Conservation (phyloP, 2,329 filamentous ascomycete species). For the Bimuria novae-zelandiae region DNA sequence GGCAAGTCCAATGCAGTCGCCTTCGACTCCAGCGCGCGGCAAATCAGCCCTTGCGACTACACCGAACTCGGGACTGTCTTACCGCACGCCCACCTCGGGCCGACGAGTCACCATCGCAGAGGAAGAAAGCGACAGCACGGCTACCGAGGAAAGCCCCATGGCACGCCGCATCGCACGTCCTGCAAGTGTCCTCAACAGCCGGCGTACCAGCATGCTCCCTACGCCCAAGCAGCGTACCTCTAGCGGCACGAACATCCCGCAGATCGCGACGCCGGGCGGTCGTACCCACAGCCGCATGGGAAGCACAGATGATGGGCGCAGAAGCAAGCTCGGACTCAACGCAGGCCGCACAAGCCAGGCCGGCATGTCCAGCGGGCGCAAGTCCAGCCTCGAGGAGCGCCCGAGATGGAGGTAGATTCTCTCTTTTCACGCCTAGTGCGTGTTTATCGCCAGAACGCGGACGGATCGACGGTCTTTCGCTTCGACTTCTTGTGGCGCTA, state of each 20-base stretch:
- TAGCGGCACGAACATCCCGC: constrained; percentile 25
- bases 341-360: constrained; percentile 3
- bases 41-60: constrained; percentile 26
- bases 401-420: constrained; percentile 31
- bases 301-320: constrained; percentile 29
- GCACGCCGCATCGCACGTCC: constrained; percentile 32
- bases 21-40: constrained; percentile 35
- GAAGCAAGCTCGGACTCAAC: constrained; percentile 20
- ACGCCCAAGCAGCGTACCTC: constrained; percentile 32
- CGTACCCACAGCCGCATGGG: constrained; percentile 16
- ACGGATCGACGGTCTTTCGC: constrained; percentile 14
- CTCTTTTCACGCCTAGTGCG: constrained; percentile 4
- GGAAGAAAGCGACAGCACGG: constrained; percentile 24
- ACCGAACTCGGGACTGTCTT: constrained; percentile 20
- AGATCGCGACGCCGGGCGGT: constrained; percentile 20
- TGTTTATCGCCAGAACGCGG: constrained; percentile 4
- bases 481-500: constrained; percentile 2
- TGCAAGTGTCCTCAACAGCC: constrained; percentile 36
- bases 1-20: constrained; percentile 37
- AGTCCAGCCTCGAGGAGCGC: constrained; percentile 26
- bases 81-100: constrained; percentile 27
- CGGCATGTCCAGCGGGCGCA: constrained; percentile 15
- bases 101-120: constrained; percentile 29
- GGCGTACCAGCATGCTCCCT: constrained; percentile 36
- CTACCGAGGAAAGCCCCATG: constrained; percentile 36